Evolutionary conservation across 2,329 filamentous ascomycete species (phyloP).

Genomic region (Ophiostoma triangulosporum): DNA sequence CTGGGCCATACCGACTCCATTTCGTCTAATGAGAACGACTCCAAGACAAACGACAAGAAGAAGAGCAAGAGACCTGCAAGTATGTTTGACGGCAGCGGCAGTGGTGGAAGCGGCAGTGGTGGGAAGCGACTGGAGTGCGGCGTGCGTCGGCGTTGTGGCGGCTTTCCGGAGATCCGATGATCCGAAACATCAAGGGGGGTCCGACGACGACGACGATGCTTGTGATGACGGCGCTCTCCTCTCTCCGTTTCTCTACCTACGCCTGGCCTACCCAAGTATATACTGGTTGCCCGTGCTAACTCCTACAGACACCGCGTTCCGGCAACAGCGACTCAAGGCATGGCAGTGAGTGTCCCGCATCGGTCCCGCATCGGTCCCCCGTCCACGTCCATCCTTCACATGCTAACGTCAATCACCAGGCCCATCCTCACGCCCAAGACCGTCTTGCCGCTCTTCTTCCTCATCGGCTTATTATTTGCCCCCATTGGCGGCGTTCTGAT

Average conservation of each 20-base stretch:
- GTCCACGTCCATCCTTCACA: background rate
- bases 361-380: too few relatives aligned
- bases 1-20: conserved; percentile 38
- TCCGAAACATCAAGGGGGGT: background rate
- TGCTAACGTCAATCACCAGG: conserved; percentile 29
- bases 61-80: conserved; percentile 89
- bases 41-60: conserved; percentile 53
- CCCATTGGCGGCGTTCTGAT: conserved; percentile 79
- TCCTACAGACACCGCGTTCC: conserved; percentile 76
- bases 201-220: background rate
- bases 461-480: conserved; percentile 80
- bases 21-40: conserved; percentile 37
- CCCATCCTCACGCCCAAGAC: conserved; percentile 93
- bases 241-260: too few relatives aligned
- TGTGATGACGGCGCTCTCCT: too few relatives aligned
- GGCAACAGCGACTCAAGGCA: conserved; percentile 92
- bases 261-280: background rate
- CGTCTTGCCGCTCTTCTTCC: conserved; percentile 81
- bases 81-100: conserved; percentile 30
- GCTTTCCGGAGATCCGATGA: conserved; percentile 2
- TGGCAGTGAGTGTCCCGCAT: conserved; percentile 76
- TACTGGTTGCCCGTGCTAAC: background rate
- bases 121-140: background rate
- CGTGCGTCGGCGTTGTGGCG: background rate
- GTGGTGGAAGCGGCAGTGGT: conserved; percentile 9